Conservation (phyloP, 2,329 filamentous ascomycete species). For the Ceratocystis alfenasii region DNA sequence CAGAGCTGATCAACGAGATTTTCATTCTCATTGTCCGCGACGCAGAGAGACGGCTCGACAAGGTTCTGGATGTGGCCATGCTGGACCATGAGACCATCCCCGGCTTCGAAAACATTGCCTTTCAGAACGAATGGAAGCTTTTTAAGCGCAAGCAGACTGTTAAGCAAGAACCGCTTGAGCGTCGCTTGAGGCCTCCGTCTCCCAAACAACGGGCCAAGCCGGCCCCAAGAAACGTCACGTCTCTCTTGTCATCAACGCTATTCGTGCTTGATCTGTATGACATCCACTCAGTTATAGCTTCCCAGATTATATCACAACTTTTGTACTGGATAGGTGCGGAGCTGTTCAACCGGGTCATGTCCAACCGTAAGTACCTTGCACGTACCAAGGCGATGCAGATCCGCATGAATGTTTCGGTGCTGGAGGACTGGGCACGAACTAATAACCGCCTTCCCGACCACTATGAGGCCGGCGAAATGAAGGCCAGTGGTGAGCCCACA, state of each 20-base stretch:
- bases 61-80: constrained; percentile 85
- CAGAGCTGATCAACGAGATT: constrained; percentile 93
- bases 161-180: constrained; percentile 81
- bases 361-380: constrained; percentile 83
- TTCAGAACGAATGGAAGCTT: constrained; percentile 97
- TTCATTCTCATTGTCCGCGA: constrained; percentile 96
- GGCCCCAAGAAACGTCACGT: constrained; percentile 89
- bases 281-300: constrained; percentile 89
- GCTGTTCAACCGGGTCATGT: constrained; percentile 96
- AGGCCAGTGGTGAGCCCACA: constrained; percentile 72
- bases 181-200: constrained; percentile 81
- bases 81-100: constrained; percentile 96
- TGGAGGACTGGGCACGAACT: constrained; percentile 89
- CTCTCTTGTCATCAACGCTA: constrained; percentile 83
- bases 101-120: constrained; percentile 89
- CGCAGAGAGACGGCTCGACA: constrained; percentile 89
- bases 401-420: constrained; percentile 89
- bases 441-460: constrained; percentile 95
- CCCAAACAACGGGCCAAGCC: constrained; percentile 86
- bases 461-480: constrained; percentile 84
- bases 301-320: constrained; percentile 83
- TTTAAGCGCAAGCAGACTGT: constrained; percentile 85
- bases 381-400: constrained; percentile 99
- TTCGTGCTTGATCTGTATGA: constrained; percentile 99
- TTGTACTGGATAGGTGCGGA: constrained; percentile 95